Percentiles rank a stretch among this genome's conserved stretches.
Evolutionary conservation across 208 protist species (phyloP).

Genomic region (Vickermania ingenoplastis): DNA sequence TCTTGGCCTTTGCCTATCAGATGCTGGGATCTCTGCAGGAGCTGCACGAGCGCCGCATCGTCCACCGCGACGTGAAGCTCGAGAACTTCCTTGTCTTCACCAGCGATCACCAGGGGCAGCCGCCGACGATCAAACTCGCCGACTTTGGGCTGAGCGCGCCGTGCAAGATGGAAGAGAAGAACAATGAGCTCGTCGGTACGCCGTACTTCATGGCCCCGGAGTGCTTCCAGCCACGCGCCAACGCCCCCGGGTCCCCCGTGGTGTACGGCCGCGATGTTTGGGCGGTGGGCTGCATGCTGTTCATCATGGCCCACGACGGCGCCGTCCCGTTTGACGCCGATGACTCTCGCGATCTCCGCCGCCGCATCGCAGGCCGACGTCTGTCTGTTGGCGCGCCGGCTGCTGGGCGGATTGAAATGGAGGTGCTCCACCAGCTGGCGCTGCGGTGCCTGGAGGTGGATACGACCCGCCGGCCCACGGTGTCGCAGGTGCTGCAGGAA

Average conservation of each 20-base stretch:
- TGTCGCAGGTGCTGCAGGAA: slow-evolving; percentile 6
- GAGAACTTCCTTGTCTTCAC: slow-evolving; percentile 88
- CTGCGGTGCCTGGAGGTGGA: slow-evolving; percentile 15
- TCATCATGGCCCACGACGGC: slow-evolving; percentile 17
- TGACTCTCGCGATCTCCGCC: slow-evolving; percentile 1
- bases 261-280: slow-evolving; percentile 20
- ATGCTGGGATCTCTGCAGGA: slow-evolving; percentile 15
- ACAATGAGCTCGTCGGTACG: slow-evolving; percentile 29
- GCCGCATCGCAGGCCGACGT: neutral
- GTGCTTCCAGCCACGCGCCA: no score
- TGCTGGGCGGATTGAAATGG: neutral
- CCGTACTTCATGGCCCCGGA: slow-evolving; percentile 46
- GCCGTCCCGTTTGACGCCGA: slow-evolving; percentile 8
- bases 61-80: slow-evolving; percentile 91
- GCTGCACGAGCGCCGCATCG: slow-evolving; percentile 13
- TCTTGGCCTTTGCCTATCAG: slow-evolving; percentile 13
- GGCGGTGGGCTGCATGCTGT: slow-evolving; percentile 26
- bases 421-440: slow-evolving; percentile 13
- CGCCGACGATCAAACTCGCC: slow-evolving; percentile 30
- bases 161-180: neutral
- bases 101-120: neutral
- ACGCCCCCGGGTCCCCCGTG: slow-evolving; percentile 5
- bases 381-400: neutral
- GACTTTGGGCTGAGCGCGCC: slow-evolving; percentile 55
- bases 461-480: slow-evolving; percentile 6